Evolutionary conservation across 169 alveolate species (phyloP).

Genomic region (Cryptosporidium sp.): DNA sequence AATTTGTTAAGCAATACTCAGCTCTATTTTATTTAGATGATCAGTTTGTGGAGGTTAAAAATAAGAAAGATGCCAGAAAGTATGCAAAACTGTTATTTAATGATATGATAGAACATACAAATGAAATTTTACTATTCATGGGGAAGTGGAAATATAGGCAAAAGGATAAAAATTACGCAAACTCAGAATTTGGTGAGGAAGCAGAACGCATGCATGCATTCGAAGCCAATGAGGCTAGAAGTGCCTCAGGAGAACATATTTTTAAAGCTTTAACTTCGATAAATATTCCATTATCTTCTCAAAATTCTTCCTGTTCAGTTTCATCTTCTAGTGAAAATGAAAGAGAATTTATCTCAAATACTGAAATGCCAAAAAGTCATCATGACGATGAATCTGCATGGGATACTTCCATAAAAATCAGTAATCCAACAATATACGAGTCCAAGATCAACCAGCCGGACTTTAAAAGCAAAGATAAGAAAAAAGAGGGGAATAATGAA

Average conservation of each 20-base stretch:
- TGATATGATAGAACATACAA: slow-evolving; percentile 56
- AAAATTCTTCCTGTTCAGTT: slow-evolving; percentile 11
- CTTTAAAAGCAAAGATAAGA: slow-evolving; percentile 2
- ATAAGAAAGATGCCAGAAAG: slow-evolving; percentile 69
- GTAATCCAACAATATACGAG: slow-evolving; percentile 12
- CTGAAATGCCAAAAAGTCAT: not conserved
- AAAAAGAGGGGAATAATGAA: not conserved
- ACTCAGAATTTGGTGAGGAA: not conserved
- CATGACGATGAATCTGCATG: slow-evolving; percentile 21
- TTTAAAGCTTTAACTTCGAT: not conserved
- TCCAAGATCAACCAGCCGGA: not conserved
- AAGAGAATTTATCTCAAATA: not conserved
- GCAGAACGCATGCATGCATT: slow-evolving; percentile 21
- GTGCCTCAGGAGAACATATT: slow-evolving; percentile 27
- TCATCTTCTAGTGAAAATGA: slow-evolving; percentile 20
- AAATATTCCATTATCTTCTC: not conserved
- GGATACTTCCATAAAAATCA: slow-evolving; percentile 40
- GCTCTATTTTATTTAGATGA: slow-evolving; percentile 45
- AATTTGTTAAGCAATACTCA: slow-evolving; percentile 63
- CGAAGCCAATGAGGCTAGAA: slow-evolving; percentile 16
- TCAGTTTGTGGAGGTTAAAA: slow-evolving; percentile 56
- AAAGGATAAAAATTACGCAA: not conserved
- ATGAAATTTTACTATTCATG: slow-evolving; percentile 55
- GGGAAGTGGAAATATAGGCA: slow-evolving; percentile 67
- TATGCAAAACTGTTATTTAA: slow-evolving; percentile 61